phyloP scores from a whole-genome alignment of 2,329 filamentous ascomycete genomes.

The Sporothrix protearum region DNA sequence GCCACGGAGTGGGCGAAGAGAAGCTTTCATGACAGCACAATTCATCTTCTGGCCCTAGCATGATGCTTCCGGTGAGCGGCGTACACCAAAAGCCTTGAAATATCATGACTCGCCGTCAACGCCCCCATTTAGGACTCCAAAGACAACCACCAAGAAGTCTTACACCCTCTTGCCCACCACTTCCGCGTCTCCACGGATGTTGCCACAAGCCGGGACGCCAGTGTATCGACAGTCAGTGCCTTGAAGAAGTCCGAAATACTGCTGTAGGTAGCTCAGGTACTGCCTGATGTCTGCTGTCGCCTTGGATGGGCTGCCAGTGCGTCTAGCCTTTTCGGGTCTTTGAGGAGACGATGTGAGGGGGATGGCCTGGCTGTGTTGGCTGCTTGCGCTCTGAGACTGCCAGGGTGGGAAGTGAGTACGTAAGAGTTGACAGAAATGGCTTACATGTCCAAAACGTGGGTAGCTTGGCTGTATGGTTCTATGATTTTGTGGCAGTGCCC shows the following conservation, averaged over 20 bases:
- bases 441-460: conserved; percentile 17
- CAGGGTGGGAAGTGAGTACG: not conserved
- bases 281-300: not conserved
- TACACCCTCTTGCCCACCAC: not conserved
- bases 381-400: not conserved
- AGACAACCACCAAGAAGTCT: not conserved
- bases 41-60: not conserved
- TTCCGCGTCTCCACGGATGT: not conserved
- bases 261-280: not conserved
- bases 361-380: not conserved
- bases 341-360: not conserved
- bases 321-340: not conserved
- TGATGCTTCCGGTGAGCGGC: not conserved
- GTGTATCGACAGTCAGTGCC: not conserved
- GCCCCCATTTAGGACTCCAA: not conserved
- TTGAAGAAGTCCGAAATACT: not conserved
- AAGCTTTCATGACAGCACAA: not conserved
- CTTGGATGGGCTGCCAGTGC: not conserved
- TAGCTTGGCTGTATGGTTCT: not conserved
- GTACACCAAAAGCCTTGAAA: not conserved
- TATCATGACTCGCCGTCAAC: not conserved
- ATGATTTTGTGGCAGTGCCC: not conserved
- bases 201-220: not conserved
- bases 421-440: conserved; percentile 2
- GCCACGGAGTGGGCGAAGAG: not conserved